Evolutionary conservation across 768 basidiomycete genomes (phyloP).

Genomic region (Pleurotus tuber-regium): DNA sequence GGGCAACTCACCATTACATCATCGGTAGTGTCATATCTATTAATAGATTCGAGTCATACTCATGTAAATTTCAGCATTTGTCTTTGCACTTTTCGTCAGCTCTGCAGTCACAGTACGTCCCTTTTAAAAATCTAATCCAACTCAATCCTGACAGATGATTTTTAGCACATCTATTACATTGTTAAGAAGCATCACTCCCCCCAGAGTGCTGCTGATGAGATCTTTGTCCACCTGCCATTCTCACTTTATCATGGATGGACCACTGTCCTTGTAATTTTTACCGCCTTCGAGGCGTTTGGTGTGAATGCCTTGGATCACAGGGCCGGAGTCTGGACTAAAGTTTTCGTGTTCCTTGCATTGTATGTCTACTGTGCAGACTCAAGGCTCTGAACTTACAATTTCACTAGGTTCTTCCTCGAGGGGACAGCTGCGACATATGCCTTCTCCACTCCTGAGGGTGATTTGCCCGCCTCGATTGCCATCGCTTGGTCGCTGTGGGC

Average conservation of each 20-base stretch:
- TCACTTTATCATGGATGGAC: constrained; percentile 95
- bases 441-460: constrained; percentile 87
- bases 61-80: constrained; percentile 56
- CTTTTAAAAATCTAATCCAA: constrained; percentile 16
- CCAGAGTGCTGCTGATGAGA: constrained; percentile 66
- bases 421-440: constrained; percentile 92
- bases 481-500: constrained; percentile 94
- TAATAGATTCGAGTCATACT: not conserved
- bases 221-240: constrained; percentile 95
- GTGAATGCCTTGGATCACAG: constrained; percentile 59
- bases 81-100: constrained; percentile 86
- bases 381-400: constrained; percentile 8
- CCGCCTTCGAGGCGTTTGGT: constrained; percentile 89
- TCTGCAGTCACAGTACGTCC: constrained; percentile 53
- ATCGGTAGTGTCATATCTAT: constrained; percentile 46
- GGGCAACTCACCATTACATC: constrained; percentile 75
- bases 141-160: constrained; percentile 29
- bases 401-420: constrained; percentile 81
- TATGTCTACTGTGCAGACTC: constrained; percentile 35
- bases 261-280: constrained; percentile 77
- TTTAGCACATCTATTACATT: constrained; percentile 88
- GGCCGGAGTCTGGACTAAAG: constrained; percentile 89
- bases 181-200: constrained; percentile 84
- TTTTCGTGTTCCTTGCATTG: constrained; percentile 92
- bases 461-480: constrained; percentile 87